phyloP scores from a whole-genome alignment of 2,329 filamentous ascomycete genomes.

The Pseudocercospora crystallina region DNA sequence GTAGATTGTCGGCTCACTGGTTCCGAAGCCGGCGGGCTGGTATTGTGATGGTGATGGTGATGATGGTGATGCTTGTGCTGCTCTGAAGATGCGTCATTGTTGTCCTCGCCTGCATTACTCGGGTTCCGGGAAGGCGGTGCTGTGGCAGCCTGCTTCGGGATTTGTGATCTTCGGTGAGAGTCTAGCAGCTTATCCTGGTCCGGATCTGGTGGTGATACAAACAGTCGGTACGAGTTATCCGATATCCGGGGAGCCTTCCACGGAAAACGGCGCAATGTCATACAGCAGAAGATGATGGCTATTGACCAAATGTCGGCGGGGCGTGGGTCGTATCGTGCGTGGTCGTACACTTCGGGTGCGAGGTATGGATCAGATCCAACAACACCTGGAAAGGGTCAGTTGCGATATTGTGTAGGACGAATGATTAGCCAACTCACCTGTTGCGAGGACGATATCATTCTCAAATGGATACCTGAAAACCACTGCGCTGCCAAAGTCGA shows the following conservation, averaged over 20 bases:
- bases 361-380: constrained; percentile 92
- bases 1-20: constrained; percentile 23
- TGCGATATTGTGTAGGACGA: background rate
- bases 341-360: constrained; percentile 93
- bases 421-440: constrained; percentile 59
- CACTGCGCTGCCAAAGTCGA: constrained; percentile 96
- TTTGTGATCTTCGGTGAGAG: constrained; percentile 25
- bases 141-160: constrained; percentile 31
- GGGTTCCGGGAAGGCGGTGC: constrained; percentile 43
- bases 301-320: constrained; percentile 97
- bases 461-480: constrained; percentile 98
- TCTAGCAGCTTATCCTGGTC: constrained; percentile 48
- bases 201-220: constrained; percentile 79
- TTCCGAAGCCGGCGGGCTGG: constrained; percentile 43
- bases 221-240: constrained; percentile 93
- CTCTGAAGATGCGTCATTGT: constrained; percentile 15
- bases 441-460: constrained; percentile 76
- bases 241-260: constrained; percentile 93
- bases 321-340: constrained; percentile 88
- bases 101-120: constrained; percentile 27
- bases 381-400: constrained; percentile 54
- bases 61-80: constrained; percentile 25
- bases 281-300: constrained; percentile 98
- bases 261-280: constrained; percentile 90
- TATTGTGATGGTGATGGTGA: constrained; percentile 34